Base-by-base conservation (phyloP, 129 eudicot genomes). In the Rutidosis leptorrhynchoides region DNA sequence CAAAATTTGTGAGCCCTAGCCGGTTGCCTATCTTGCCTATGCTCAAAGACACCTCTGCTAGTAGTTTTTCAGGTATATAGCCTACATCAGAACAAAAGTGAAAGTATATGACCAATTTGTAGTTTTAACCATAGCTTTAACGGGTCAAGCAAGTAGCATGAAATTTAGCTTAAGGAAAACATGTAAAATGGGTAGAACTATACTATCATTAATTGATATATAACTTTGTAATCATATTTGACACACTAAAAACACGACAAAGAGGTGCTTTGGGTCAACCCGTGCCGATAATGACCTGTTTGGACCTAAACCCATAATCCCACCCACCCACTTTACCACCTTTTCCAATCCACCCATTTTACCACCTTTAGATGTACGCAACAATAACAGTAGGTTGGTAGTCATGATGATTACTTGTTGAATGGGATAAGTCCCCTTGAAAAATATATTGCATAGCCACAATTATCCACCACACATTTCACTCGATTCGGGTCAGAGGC, bases 401-500 rank as follows among this genome's bases (percentile, higher is more conserved):
- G 17, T 30, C 14, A 17, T n/a, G 17, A 73, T 35, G 29, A 82
- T 64, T 48, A 90, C 97, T 90, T 87, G 74, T 90, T 90, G 65
- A 33, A 82, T 14, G 97, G 97, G 49, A 90, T 78, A 26, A 90
- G 77, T 77, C 97, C 93, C 48, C 97, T 69, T 16, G 97, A 90
- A 49, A 90, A 90, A 69, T 90, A 90, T 40, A 87, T 80, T 53
- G 97, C 97, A 79, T 84, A 87, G 15, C 90, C 97, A 73, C 58
- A 58, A 62, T 82, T 87, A 79, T 90, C 95, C 54, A 90, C 84
- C 45, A 90, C 83, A 67, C 97, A 90, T 77, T 90, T 90, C 62
- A 90, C 97, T 4, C 97, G 77, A 84, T 90, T 90, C 10, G 84
- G 81, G 78, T 90, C 97, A 74, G 64, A 84, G 23, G 93, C 95